Evolutionary conservation across 2,329 filamentous ascomycete species (phyloP), one percentile per base, ranked within the genome.

Genomic region (Chalaropsis ovoidea): DNA sequence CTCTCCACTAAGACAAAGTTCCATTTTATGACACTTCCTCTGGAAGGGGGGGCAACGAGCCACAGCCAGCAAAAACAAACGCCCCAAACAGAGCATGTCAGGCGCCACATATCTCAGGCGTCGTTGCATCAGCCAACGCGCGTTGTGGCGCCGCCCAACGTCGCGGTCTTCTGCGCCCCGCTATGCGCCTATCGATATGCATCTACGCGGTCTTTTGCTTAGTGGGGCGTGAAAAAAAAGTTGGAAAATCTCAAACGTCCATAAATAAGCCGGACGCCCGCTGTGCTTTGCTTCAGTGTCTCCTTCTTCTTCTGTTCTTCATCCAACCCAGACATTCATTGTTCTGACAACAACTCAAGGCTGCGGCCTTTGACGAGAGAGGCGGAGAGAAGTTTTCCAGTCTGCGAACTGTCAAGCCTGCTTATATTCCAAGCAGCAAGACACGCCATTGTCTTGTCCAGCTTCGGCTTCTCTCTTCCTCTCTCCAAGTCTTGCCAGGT

Each of bases 221-320:
- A 52, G 61, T 52, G 63, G 60, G 31, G 4, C 4, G 8, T 35
- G 6, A 1, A 47, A 67, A 67, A 67, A 67, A 56, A 68, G 41
- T 27, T 61, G 15, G 31, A 64, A 47, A 27, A 41, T 19, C 45
- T 58, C 52, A 31, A 31, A 6, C 47, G 27, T 41, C 41, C 24
- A 63, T 49, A 63, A 63, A 60, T 63, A 45, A 35, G 35, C 47
- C 24, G 8, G 49, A 35, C 15, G 22, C 42, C 45, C 22, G 31
- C 41, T 61, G 35, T n/a, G n/a, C 22, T 19, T 63, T 61, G 47
- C 17, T 63, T 49, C 15, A 13, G 8, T 39, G 3, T 42, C 3
- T 41, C n/a, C 19, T 27, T 64, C 54, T 60, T 56, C 47, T 61
- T 27, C 22, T 39, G n/a, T 42, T 42, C 52, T 43, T 27, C 49